Evolutionary conservation across 139 green algal genomes (phyloP).

Genomic region (Picochlorum sp.): DNA sequence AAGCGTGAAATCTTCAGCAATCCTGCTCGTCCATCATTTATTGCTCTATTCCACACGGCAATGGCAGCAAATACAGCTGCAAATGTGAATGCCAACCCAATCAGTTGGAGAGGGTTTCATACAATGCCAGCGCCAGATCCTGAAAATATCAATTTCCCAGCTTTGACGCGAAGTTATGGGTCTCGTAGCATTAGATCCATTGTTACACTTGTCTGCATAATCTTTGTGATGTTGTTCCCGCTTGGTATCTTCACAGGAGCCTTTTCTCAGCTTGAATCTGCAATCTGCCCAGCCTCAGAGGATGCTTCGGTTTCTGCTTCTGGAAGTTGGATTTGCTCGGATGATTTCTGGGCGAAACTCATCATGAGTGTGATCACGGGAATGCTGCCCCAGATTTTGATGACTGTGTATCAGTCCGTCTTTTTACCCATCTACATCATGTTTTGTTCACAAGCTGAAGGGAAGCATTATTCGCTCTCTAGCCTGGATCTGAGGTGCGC

Average conservation of each 20-base stretch:
- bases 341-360: conserved; percentile 15
- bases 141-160: conserved; percentile 31
- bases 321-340: conserved; percentile 45
- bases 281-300: not conserved
- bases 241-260: conserved; percentile 6
- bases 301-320: not conserved
- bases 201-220: conserved; percentile 5
- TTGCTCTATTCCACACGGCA: conserved; percentile 17
- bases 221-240: conserved; percentile 42
- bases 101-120: conserved; percentile 21
- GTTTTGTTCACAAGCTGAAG: conserved; percentile 7
- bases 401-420: conserved; percentile 61
- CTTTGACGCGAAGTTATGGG: conserved; percentile 17
- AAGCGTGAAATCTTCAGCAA: not conserved
- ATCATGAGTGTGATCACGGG: conserved; percentile 47
- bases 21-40: conserved; percentile 14
- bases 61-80: conserved; percentile 16
- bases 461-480: conserved; percentile 10
- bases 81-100: conserved; percentile 22
- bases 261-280: not conserved
- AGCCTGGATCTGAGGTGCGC: conserved; percentile 38
- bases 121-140: conserved; percentile 17
- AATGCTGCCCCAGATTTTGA: conserved; percentile 57
- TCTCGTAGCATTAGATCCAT: conserved; percentile 9
- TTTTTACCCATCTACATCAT: conserved; percentile 11